Base-by-base conservation (phyloP, 2,329 filamentous ascomycete species). In the Sporothrix humicola region DNA sequence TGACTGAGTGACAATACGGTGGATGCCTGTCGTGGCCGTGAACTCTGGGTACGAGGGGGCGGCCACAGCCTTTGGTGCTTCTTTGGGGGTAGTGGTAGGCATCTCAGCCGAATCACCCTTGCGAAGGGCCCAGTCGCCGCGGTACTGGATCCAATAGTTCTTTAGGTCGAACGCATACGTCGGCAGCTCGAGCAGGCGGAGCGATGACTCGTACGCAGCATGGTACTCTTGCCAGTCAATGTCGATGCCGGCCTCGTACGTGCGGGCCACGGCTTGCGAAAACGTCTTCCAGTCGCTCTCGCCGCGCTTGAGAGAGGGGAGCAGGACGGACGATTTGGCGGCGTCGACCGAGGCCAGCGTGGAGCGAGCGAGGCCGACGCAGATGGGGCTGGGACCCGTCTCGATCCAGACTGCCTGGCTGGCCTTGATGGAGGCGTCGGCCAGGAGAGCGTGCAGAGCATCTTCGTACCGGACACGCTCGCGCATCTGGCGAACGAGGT, bases 151-250 rank as follows among this genome's bases (percentile, higher is more conserved):
- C 88, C 88, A 90, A 79, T 94, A 93, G 76, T 88, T 91, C 84
- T 93, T 93, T 77, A 89, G 84, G 77, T 94, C 90, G 82, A 92
- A 95, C 0, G 86, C 86, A 79, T 94, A 95, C 1, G 87, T 87
- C 0, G 92, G 92, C 0, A 94, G 82, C 8, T 88, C 83, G 3
- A 93, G 81, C 7, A 94, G 84, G 3, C 81, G 81, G 1, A 83
- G 80, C 9, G 80, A 81, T 0, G 77, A 72, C 26, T 79, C 78
- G 75, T 86, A 87, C 73, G 84, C 82, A 71, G 87, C 83, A 76
- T 92, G 89, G 78, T 88, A 92, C 81, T 93, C 92, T 74, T 90
- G 87, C 87, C 92, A 95, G 79, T 91, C 85, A 73, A 95, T 83
- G 61, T 86, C 83, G 8, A 92, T 82, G 52, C 91, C 92, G 10